Evolutionary conservation across 371 early-diverging fungal species (phyloP), one percentile per base, ranked within the genome.

Genomic region (Actinomortierella wolfii): DNA sequence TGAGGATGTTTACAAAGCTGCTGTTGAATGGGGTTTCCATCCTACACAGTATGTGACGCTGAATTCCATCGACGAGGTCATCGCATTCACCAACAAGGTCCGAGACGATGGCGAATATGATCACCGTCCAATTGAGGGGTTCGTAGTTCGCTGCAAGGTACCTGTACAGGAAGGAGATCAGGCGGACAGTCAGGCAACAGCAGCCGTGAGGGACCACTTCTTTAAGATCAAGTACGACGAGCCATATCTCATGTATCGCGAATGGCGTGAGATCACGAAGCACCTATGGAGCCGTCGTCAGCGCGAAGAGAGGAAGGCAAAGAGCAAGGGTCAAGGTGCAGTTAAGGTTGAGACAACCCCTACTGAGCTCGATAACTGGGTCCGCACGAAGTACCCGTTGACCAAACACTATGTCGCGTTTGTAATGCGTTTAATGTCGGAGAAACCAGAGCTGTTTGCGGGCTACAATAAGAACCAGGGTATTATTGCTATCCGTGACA

Each of bases 151-250:
- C n/a, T 90, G 93, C 76, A 80, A 76, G 49, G 42, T 55, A 23
- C 25, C 71, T 41, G 4, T 11, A 34, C 75, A 68, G 28, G 50
- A 60, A 3, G 23, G 50, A 5, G 74, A 68, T 39, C 57, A 55
- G 4, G 7, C 4, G 34, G 11, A 11, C 34, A 34, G 34, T 11
- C n/a, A n/a, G n/a, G 11, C 34, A 4, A 34, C 11, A 11, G 17
- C 21, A 8, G 17, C 47, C 11, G 61, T 57, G 25, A 23, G 24
- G 23, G 81, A 76, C 42, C 86, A 85, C 52, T 89, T 97, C 73
- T 96, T 93, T 81, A 97, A 97, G 79, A 83, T 94, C 78, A 97
- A 97, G 73, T 96, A 90, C 65, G 94, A 95, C 47, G 89, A 92
- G 53, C 94, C 94, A 1, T 97, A 97, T 60, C 70, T 96, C 26